Base-by-base conservation (phyloP, 177 flowering plant genomes). In the Tripterygium wilfordii region DNA sequence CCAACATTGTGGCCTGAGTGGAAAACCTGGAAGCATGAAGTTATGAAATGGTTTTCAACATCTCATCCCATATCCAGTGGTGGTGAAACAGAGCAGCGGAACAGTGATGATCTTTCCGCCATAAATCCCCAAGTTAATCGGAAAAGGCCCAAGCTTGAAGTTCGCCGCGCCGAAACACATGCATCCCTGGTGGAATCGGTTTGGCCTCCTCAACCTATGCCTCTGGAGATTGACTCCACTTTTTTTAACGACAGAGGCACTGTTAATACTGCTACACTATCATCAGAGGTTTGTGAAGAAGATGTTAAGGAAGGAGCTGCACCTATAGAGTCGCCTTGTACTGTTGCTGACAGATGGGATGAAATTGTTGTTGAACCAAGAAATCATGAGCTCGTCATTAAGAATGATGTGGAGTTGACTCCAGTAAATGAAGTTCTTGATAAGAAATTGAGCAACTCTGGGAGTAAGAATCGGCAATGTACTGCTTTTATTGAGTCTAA, bases 111-210 rank as follows among this genome's bases (percentile, higher is more conserved):
- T 46, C 37, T 64, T 22, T 43, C 52, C 9, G 33, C 37, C 21
- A 27, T 54, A 37, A 73, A 45, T 62, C 72, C 60, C 39, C 82
- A 76, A 54, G 57, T 57, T 35, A 68, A 76, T 68, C 63, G 82
- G 60, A 94, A 89, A 50, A 74, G 99, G 58, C 86, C 89, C 35
- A 94, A 94, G 74, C 92, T 94, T 67, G 99, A 84, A 77, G 73
- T 89, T 56, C 96, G 96, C 38, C 99, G 97, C 49, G 95, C 96
- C 38, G 97, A 89, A 42, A 15, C 70, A 42, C 80, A 76, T 63
- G 51, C 68, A 29, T 65, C 82, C 18, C 76, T 50, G 27, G 48
- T 66, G 47, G 77, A 69, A 64, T 45, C 44, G 23, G 54, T 54
- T 44, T 35, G 43, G 55, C 56, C 63, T 19, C 59, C 62, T 30